Base-by-base conservation (phyloP, 306 rosid species). In the Benincasa hispida region DNA sequence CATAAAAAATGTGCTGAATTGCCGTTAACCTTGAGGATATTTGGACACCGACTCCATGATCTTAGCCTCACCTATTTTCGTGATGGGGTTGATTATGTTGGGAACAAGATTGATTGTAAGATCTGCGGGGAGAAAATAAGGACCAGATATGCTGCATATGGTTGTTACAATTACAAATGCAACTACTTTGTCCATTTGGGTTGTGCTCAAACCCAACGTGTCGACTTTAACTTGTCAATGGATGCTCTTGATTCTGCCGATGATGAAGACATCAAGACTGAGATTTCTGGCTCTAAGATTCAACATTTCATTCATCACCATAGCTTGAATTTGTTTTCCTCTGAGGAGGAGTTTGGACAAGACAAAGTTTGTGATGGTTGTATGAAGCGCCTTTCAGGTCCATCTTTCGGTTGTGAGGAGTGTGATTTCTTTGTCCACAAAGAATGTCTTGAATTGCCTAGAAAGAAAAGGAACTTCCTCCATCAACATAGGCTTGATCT, bases 291-390 rank as follows among this genome's bases (percentile, higher is more conserved):
- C 34, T 22, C 63, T 3, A 35, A 58, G 34, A 58, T 24, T 24
- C 34, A 1, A 58, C 34, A 58, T 58, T 58, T 58, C 15, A 58
- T 58, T 66, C 73, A 66, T 66, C 53, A 3, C 13, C 73, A 66
- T 66, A 5, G 30, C 19, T 39, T 66, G 12, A 21, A 4, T 1
- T 35, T 63, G 1, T 66, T 11, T 5, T 21, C 51, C 24, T 1
- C 50, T 21, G 10, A 66, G 50, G 53, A 66, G 30, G 19, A 37
- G 19, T 30, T 66, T 39, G 51, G 28, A 3, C 50, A 35, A 15
- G 72, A 66, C 51, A 66, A 53, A 66, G 30, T 39, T 66, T 66
- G 73, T 39, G 51, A 66, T 66, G 73, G 73, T 0, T 66, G 73
- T 39, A 66, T 66, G 73, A 66, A 21, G 25, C 10, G 53, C 30